phyloP scores from a whole-genome alignment of 371 early-diverging fungal species.

The Actinomortierella wolfii region DNA sequence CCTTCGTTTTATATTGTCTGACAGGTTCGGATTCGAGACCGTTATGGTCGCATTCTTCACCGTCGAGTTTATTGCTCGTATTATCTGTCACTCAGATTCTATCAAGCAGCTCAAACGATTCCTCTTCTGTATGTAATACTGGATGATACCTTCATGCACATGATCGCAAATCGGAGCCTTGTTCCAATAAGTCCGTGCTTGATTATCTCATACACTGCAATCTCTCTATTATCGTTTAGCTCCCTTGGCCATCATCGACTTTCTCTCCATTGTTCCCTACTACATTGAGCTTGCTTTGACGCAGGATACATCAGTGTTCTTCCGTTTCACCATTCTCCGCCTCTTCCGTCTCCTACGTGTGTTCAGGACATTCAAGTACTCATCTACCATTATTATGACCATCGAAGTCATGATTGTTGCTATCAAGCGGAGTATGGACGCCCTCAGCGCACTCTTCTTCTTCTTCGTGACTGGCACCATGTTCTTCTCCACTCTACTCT shows the following conservation, averaged over 20 bases:
- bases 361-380: conserved; percentile 85
- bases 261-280: conserved; percentile 82
- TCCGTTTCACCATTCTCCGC: conserved; percentile 83
- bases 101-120: conserved; percentile 58
- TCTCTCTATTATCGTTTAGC: conserved; percentile 41
- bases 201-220: neutral
- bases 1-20: no score
- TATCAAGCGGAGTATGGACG: conserved; percentile 77
- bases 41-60: conserved; percentile 81
- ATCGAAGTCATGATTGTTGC: conserved; percentile 89
- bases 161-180: neutral
- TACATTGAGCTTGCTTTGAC: conserved; percentile 75
- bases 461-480: conserved; percentile 76
- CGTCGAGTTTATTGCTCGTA: conserved; percentile 72
- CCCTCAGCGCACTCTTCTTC: conserved; percentile 78
- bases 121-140: conserved; percentile 41
- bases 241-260: conserved; percentile 77
- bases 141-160: no score
- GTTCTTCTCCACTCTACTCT: conserved; percentile 78
- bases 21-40: conserved; percentile 77
- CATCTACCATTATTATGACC: conserved; percentile 71
- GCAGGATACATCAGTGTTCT: conserved; percentile 79
- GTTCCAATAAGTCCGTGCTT: neutral
- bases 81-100: conserved; percentile 73
- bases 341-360: conserved; percentile 80